Percentiles rank a stretch among this genome's conserved stretches.
These are phyloP conservation scores for Cnidoscolus chayamansa DNA, from an alignment of 441 rosid genomes.

Conservation along the genomic window DNA sequence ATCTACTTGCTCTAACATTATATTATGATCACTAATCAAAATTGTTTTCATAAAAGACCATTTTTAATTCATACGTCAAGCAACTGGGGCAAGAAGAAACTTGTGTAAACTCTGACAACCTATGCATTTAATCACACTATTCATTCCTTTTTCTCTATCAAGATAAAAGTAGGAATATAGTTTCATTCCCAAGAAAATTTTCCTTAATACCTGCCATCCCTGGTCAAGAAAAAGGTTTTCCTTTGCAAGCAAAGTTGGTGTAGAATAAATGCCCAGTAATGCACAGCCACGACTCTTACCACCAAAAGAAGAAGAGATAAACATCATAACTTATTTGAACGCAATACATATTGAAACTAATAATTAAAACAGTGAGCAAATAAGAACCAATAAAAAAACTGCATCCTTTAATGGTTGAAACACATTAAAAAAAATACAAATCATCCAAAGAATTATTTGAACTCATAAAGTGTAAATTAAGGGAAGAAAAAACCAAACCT, in stretches of 20 bases:
- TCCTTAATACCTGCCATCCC: constrained; percentile 85
- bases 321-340: neutral
- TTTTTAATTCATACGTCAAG: neutral
- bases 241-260: constrained; percentile 83
- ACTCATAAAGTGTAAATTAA: constrained; percentile 13
- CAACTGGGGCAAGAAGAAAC: neutral
- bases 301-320: constrained; percentile 1
- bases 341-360: no score
- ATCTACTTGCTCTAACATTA: neutral
- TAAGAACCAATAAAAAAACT: neutral
- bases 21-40: neutral
- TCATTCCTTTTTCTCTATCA: neutral
- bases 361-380: neutral
- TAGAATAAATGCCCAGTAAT: constrained; percentile 69
- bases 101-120: neutral
- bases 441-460: constrained; percentile 9
- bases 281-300: constrained; percentile 91
- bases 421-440: neutral
- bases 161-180: neutral
- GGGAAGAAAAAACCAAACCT: constrained; percentile 42
- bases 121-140: neutral
- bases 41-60: neutral
- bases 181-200: constrained; percentile 18
- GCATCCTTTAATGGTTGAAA: no score
- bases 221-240: constrained; percentile 78